These are phyloP conservation scores for Ophiostoma quercus DNA, from an alignment of 2,329 filamentous ascomycete species.

Conservation along the genomic window DNA sequence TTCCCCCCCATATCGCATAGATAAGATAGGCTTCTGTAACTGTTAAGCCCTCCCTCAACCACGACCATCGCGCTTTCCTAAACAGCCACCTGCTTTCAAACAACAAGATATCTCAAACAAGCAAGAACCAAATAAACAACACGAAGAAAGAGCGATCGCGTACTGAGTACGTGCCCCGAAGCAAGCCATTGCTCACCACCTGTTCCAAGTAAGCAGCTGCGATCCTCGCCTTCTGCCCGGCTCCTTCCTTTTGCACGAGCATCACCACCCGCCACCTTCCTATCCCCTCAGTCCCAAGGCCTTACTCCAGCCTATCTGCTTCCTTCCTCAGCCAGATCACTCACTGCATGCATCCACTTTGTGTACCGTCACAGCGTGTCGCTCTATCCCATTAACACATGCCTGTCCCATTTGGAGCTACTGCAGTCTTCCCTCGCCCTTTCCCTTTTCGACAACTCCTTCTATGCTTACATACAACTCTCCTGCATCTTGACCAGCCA, in stretches of 20 bases:
- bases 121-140: conserved; percentile 2
- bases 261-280: neutral
- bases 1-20: conserved; percentile 6
- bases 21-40: conserved; percentile 9
- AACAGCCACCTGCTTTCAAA: conserved; percentile 1
- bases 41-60: neutral
- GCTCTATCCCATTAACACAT: conserved; percentile 11
- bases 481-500: conserved; percentile 21
- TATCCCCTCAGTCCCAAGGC: neutral
- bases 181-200: neutral
- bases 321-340: conserved; percentile 15
- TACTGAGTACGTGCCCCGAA: neutral
- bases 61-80: neutral
- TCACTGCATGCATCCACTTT: conserved; percentile 19
- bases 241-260: neutral
- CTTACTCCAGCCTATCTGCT: neutral
- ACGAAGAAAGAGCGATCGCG: neutral
- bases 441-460: neutral
- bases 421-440: conserved; percentile 23
- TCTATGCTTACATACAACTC: conserved; percentile 6
- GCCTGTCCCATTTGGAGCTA: conserved; percentile 20
- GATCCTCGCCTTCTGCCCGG: neutral
- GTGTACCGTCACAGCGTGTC: conserved; percentile 17
- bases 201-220: neutral
- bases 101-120: neutral